phyloP scores from a whole-genome alignment of 2,329 filamentous ascomycete species.

The Alternaria viburni region DNA sequence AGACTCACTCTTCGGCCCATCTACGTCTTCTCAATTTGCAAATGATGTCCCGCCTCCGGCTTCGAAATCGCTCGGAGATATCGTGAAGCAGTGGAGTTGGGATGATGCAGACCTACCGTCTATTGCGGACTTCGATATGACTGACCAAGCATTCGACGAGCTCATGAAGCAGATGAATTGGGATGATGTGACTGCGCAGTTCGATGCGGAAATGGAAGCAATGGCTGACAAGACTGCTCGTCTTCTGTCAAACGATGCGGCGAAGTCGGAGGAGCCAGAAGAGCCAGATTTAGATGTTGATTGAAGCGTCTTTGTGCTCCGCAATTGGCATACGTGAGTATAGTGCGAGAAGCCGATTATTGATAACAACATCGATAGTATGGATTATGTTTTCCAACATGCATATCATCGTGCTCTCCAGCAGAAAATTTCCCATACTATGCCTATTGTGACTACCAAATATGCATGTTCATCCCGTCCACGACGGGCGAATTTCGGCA shows the following conservation, averaged over 20 bases:
- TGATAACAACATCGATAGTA: neutral
- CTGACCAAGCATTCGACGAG: neutral
- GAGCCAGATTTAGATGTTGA: neutral
- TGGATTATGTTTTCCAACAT: neutral
- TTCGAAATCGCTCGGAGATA: neutral
- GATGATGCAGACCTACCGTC: neutral
- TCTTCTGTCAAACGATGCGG: neutral
- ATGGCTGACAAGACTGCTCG: neutral
- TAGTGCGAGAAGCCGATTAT: neutral
- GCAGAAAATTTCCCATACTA: neutral
- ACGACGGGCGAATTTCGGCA: neutral
- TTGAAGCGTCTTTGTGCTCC: neutral
- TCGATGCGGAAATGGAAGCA: neutral
- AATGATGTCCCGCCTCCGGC: neutral
- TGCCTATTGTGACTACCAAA: neutral
- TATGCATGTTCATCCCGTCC: neutral
- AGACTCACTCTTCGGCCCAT: slow-evolving; percentile 5
- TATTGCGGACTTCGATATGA: neutral
- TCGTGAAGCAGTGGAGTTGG: neutral
- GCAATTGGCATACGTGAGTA: neutral
- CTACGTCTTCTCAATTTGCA: neutral
- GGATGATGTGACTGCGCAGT: neutral
- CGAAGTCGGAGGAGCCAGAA: neutral
- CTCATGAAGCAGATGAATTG: neutral
- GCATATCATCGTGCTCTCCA: neutral